phyloP scores from a whole-genome alignment of 2,329 filamentous ascomycete genomes.

The Ascochyta viciae-villosae region DNA sequence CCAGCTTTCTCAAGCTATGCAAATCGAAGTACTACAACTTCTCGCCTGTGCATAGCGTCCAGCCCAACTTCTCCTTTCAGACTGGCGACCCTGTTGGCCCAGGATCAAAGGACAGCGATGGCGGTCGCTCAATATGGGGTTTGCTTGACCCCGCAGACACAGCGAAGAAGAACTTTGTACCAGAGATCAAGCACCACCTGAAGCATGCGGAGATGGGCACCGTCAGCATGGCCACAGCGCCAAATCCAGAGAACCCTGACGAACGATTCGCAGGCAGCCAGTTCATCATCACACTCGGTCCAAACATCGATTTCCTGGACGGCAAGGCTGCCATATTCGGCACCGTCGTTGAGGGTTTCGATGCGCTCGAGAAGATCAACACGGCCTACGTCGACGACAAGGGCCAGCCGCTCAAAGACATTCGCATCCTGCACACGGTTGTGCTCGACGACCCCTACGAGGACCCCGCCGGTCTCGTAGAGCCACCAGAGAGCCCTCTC shows the following conservation, averaged over 20 bases:
- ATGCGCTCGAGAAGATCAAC: constrained; percentile 92
- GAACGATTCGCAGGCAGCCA: constrained; percentile 85
- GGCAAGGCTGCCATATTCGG: constrained; percentile 95
- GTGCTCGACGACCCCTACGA: constrained; percentile 91
- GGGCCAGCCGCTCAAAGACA: constrained; percentile 89
- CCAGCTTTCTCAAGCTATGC: constrained; percentile 95
- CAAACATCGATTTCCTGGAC: constrained; percentile 88
- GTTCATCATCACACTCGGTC: constrained; percentile 90
- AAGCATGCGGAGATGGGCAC: constrained; percentile 90
- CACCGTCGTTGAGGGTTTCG: constrained; percentile 94
- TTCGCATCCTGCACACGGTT: constrained; percentile 91
- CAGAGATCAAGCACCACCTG: constrained; percentile 84
- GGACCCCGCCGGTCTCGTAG: constrained; percentile 77
- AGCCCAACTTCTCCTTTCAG: constrained; percentile 95
- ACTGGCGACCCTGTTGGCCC: constrained; percentile 94
- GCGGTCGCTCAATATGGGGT: constrained; percentile 93
- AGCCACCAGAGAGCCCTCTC: constrained; percentile 79
- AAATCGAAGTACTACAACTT: constrained; percentile 99
- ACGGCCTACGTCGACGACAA: constrained; percentile 84
- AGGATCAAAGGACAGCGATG: constrained; percentile 82
- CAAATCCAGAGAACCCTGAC: constrained; percentile 77
- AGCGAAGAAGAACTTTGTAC: constrained; percentile 77
- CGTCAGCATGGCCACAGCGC: constrained; percentile 96
- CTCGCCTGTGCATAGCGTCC: constrained; percentile 86
- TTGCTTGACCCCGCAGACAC: constrained; percentile 67